phyloP scores from a whole-genome alignment of 805 yeast species.

The Yarrowia divulgata region DNA sequence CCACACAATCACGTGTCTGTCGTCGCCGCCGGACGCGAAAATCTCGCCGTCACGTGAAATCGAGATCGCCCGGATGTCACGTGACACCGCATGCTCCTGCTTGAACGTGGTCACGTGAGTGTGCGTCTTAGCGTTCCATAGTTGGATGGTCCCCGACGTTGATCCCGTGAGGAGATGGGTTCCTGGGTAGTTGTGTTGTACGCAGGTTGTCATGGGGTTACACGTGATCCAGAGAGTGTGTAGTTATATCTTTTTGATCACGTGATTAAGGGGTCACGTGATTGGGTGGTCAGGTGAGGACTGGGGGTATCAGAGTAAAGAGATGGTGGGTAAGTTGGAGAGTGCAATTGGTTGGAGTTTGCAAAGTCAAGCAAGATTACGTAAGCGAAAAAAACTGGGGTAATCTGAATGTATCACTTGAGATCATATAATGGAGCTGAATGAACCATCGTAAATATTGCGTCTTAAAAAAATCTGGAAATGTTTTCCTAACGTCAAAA shows the following conservation, averaged over 20 bases:
- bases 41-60: constrained; percentile 6
- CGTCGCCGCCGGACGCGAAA: constrained; percentile 51
- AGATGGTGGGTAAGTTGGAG: no score
- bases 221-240: no score
- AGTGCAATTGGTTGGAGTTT: no score
- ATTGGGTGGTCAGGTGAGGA: not conserved
- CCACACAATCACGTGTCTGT: constrained; percentile 48
- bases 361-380: no score
- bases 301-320: no score
- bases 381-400: no score
- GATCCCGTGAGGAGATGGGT: constrained; percentile 1
- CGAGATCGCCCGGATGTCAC: not conserved
- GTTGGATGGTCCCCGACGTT: not conserved
- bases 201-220: not conserved
- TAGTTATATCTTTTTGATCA: no score
- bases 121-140: constrained; percentile 9
- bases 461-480: no score
- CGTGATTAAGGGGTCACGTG: not conserved
- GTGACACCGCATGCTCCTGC: constrained; percentile 2
- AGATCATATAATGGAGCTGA: no score
- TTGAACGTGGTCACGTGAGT: constrained; percentile 25
- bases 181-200: constrained; percentile 17
- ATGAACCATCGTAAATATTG: no score
- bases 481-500: no score
- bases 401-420: no score